Evolutionary conservation across 2,329 filamentous ascomycete species (phyloP).

Genomic region (Clathrospora elynae): DNA sequence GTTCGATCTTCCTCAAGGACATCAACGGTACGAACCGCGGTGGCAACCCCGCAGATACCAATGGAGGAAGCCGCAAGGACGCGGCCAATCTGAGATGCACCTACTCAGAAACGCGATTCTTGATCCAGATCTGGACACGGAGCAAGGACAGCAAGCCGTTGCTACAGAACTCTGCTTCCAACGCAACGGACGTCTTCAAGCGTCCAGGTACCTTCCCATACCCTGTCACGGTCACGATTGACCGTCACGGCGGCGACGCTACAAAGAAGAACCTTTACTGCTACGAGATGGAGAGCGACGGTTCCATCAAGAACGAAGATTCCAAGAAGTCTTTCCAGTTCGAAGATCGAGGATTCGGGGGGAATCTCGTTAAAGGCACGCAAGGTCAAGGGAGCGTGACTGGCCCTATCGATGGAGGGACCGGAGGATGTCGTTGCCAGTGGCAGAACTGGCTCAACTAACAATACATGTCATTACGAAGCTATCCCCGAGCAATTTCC

Average conservation of each 20-base stretch:
- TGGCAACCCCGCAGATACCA: conserved; percentile 51
- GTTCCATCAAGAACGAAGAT: conserved; percentile 47
- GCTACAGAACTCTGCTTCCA: conserved; percentile 37
- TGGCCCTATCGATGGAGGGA: conserved; percentile 62
- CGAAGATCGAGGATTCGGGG: conserved; percentile 60
- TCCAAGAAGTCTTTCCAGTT: conserved; percentile 55
- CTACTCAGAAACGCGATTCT: conserved; percentile 65
- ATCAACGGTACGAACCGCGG: conserved; percentile 54
- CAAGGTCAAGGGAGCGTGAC: conserved; percentile 49
- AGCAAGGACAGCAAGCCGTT: conserved; percentile 49
- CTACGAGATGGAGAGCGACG: conserved; percentile 59
- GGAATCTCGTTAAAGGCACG: conserved; percentile 58
- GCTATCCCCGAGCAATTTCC: too few relatives aligned
- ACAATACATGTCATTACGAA: too few relatives aligned
- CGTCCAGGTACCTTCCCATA: conserved; percentile 65
- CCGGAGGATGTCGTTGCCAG: conserved; percentile 63
- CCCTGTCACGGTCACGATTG: conserved; percentile 63
- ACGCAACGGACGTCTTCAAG: conserved; percentile 51
- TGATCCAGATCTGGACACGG: conserved; percentile 66
- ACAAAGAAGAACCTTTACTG: conserved; percentile 64
- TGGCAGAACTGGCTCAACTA: conserved; percentile 63
- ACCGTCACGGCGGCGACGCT: conserved; percentile 63
- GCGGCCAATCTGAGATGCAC: conserved; percentile 60
- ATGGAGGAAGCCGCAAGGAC: conserved; percentile 56
- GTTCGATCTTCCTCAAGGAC: conserved; percentile 79